Percentiles rank a stretch among this genome's conserved stretches.
phyloP scores from a whole-genome alignment of 116 monocot genomes.

The Cymodocea nodosa region DNA sequence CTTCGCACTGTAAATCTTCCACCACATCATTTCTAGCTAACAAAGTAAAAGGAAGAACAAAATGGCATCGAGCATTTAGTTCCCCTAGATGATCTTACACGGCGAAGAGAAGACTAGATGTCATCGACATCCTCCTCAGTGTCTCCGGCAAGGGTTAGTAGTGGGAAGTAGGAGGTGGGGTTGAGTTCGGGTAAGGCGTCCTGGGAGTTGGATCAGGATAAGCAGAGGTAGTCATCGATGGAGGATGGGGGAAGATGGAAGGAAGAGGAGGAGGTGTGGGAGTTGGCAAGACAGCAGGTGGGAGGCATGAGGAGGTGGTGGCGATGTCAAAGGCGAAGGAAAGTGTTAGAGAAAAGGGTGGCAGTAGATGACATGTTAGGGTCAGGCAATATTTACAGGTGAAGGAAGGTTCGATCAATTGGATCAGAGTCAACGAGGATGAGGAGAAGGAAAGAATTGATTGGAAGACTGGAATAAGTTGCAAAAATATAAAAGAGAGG shows the following conservation, averaged over 20 bases:
- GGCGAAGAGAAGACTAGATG: conserved; percentile 27
- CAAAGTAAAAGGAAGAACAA: too few species aligned
- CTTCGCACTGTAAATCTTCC: too few species aligned
- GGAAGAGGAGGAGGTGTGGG: neutral
- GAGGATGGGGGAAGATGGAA: neutral
- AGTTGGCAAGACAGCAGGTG: conserved; percentile 5
- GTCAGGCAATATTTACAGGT: too few species aligned
- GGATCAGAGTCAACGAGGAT: too few species aligned
- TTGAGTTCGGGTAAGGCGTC: conserved; percentile 4
- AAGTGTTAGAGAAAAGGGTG: neutral
- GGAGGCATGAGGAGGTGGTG: neutral
- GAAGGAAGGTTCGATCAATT: too few species aligned
- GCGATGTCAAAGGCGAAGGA: neutral
- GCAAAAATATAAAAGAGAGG: too few species aligned
- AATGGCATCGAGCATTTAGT: too few species aligned
- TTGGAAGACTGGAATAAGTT: too few species aligned
- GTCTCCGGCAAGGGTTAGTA: neutral
- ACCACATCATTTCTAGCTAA: too few species aligned
- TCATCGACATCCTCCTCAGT: conserved; percentile 22
- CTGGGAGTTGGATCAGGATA: neutral
- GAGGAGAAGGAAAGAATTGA: too few species aligned
- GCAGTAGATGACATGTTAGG: neutral
- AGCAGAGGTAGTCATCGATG: neutral
- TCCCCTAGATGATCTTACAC: too few species aligned
- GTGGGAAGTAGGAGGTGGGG: neutral